A percentile compares a stretch with the other conserved stretches of the same genome.
Conservation (phyloP, 805 yeast species). For the Metschnikowia aberdeeniae region DNA sequence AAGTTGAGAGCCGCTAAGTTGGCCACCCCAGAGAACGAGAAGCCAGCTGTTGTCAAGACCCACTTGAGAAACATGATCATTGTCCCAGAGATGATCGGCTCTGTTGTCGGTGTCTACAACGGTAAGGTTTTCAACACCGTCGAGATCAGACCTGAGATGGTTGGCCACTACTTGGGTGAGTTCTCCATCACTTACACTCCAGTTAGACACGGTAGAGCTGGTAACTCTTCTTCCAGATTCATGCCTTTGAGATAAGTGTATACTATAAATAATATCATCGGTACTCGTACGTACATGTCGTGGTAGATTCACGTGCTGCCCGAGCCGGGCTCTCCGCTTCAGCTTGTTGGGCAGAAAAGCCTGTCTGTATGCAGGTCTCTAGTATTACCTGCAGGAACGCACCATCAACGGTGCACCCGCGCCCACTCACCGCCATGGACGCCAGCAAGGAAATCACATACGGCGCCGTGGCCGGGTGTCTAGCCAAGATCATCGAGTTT, state of each 20-base stretch:
- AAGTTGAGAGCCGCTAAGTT: slow-evolving; percentile 97
- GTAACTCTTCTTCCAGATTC: slow-evolving; percentile 76
- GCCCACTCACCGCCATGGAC: slow-evolving; percentile 5
- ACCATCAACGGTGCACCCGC: neutral
- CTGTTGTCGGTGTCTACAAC: slow-evolving; percentile 98
- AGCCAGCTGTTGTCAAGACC: slow-evolving; percentile 97
- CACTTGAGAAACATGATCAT: slow-evolving; percentile 98
- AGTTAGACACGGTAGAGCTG: slow-evolving; percentile 99
- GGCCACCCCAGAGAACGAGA: slow-evolving; percentile 86
- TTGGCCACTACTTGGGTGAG: slow-evolving; percentile 99
- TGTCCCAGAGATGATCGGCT: slow-evolving; percentile 99
- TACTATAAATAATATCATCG: slow-evolving; percentile 17
- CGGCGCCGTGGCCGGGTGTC: slow-evolving; percentile 69
- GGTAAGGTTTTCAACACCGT: slow-evolving; percentile 99
- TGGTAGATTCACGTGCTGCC: too few species aligned
- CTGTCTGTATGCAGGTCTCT: too few species aligned
- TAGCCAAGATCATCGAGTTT: slow-evolving; percentile 81
- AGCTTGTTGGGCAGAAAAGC: too few species aligned
- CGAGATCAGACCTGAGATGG: slow-evolving; percentile 99
- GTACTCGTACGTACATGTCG: slow-evolving; percentile 16
- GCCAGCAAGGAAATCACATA: slow-evolving; percentile 39
- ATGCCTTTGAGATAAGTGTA: slow-evolving; percentile 53
- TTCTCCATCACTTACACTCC: slow-evolving; percentile 99
- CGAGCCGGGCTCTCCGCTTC: too few species aligned
- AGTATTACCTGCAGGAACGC: too few species aligned